Evolutionary conservation across 1,284 basidiomycete species (phyloP).

Genomic region (Ganoderma resinaceum): DNA sequence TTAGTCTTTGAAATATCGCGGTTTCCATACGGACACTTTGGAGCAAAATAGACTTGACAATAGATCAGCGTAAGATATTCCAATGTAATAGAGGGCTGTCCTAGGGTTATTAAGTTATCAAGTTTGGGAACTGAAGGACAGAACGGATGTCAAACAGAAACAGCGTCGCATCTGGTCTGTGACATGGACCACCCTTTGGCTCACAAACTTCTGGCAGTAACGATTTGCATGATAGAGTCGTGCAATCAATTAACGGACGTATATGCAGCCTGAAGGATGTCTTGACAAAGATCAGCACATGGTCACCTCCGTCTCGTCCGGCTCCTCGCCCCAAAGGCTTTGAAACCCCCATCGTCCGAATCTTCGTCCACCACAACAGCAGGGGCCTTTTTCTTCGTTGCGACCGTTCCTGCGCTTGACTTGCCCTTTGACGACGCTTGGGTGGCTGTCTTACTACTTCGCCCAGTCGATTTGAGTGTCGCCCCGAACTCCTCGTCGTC

Average conservation of each 20-base stretch:
- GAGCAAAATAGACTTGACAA: slow-evolving; percentile 6
- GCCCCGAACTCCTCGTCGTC: slow-evolving; percentile 16
- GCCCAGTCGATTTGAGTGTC: slow-evolving; percentile 25
- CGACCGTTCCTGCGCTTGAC: background rate
- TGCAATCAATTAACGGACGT: background rate
- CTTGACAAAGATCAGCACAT: background rate
- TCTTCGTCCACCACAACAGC: slow-evolving; percentile 64
- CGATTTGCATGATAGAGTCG: background rate
- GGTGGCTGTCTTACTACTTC: slow-evolving; percentile 10
- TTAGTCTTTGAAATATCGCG: background rate
- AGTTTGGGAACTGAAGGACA: background rate
- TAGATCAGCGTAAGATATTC: background rate
- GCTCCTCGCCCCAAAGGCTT: slow-evolving; percentile 59
- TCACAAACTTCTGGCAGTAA: background rate
- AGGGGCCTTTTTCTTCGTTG: slow-evolving; percentile 42
- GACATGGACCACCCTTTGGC: background rate
- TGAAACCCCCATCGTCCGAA: slow-evolving; percentile 74
- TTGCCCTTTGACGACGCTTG: slow-evolving; percentile 15
- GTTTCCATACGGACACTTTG: slow-evolving; percentile 1
- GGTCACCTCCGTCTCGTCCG: slow-evolving; percentile 26
- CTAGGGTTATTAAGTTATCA: background rate
- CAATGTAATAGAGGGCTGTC: background rate
- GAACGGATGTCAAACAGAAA: background rate
- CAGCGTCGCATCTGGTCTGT: background rate
- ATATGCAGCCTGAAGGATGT: background rate